Conservation (phyloP, 2,329 filamentous ascomycete species). For the Colletotrichum orchidophilum region DNA sequence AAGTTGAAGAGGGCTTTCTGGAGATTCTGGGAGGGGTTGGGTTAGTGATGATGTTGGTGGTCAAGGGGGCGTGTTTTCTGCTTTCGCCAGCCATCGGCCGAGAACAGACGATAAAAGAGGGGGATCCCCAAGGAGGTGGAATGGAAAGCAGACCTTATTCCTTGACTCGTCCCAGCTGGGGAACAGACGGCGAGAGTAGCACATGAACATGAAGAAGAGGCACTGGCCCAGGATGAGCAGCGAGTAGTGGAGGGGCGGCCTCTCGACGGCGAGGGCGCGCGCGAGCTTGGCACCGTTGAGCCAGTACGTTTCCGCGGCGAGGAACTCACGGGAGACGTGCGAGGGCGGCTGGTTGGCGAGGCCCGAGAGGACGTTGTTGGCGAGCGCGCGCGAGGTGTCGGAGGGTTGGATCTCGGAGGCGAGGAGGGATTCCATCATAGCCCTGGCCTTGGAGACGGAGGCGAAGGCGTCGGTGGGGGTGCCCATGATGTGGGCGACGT, state of each 20-base stretch:
- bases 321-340: slow-evolving; percentile 71
- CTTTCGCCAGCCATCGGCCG: background rate
- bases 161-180: slow-evolving; percentile 49
- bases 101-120: background rate
- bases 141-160: slow-evolving; percentile 33
- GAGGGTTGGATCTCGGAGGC: slow-evolving; percentile 74
- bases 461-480: slow-evolving; percentile 71
- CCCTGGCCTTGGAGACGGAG: slow-evolving; percentile 63
- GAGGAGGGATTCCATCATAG: slow-evolving; percentile 74
- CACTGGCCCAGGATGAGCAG: slow-evolving; percentile 71
- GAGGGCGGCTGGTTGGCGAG: slow-evolving; percentile 73
- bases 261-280: slow-evolving; percentile 66
- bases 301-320: slow-evolving; percentile 74
- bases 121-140: background rate
- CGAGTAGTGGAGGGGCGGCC: slow-evolving; percentile 66
- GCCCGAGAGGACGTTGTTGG: slow-evolving; percentile 78
- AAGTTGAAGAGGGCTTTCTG: slow-evolving; percentile 57
- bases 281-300: slow-evolving; percentile 74
- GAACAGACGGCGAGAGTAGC: slow-evolving; percentile 55
- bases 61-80: background rate
- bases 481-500: slow-evolving; percentile 77
- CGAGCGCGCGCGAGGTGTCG: slow-evolving; percentile 69
- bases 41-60: background rate
- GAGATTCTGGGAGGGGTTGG: slow-evolving; percentile 39
- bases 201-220: slow-evolving; percentile 67